A percentile compares a stretch with the other conserved stretches of the same genome.
phyloP scores from a whole-genome alignment of 306 rosid genomes.

The Ammopiptanthus mongolicus region DNA sequence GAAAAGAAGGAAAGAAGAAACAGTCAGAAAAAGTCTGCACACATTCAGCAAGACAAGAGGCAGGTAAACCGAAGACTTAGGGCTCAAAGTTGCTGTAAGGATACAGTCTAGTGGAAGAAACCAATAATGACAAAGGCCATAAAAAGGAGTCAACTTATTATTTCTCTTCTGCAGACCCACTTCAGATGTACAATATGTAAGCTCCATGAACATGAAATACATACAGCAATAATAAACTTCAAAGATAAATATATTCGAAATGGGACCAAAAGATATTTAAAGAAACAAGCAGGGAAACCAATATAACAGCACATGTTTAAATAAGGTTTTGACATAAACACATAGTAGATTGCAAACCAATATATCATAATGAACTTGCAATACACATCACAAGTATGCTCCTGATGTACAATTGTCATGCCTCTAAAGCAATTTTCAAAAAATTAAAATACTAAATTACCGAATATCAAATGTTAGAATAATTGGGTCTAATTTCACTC shows the following conservation, averaged over 20 bases:
- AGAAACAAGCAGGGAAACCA: neutral
- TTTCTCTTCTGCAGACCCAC: slow-evolving; percentile 12
- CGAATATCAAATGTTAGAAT: neutral
- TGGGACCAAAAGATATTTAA: neutral
- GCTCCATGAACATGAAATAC: neutral
- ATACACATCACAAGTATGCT: slow-evolving; percentile 1
- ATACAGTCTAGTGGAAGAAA: slow-evolving; percentile 13
- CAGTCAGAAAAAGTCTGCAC: neutral
- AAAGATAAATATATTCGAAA: neutral
- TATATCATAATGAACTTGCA: neutral
- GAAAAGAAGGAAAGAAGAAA: slow-evolving; percentile 1
- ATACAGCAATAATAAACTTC: neutral
- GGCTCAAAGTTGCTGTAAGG: neutral
- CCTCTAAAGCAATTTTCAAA: neutral
- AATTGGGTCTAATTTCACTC: too few relatives aligned
- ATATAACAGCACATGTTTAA: neutral
- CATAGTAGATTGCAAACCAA: neutral
- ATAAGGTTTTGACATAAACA: neutral
- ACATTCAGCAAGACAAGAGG: slow-evolving; percentile 2
- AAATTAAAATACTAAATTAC: neutral
- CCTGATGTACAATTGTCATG: neutral
- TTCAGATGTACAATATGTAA: neutral
- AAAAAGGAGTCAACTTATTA: slow-evolving; percentile 1
- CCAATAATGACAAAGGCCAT: neutral
- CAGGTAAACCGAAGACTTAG: neutral